These are phyloP conservation scores for Talaromyces marneffei DNA, from an alignment of 2,329 filamentous ascomycete species.

Conservation along the genomic window DNA sequence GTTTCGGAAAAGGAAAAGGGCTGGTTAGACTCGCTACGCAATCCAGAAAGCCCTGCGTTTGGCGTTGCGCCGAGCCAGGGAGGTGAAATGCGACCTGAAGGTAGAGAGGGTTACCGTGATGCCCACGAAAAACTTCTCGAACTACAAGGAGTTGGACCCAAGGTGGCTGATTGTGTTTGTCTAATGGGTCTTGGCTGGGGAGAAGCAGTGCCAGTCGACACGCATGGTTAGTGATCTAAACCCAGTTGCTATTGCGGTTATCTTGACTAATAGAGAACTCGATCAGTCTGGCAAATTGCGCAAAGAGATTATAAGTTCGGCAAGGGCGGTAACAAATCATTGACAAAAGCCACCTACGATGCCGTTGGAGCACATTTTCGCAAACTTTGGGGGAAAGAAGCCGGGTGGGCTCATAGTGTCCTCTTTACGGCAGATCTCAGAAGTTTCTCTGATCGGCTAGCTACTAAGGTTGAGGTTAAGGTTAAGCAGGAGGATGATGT, in stretches of 20 bases:
- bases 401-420: conserved; percentile 96
- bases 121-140: conserved; percentile 75
- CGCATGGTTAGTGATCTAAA: conserved; percentile 54
- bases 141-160: conserved; percentile 86
- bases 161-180: conserved; percentile 94
- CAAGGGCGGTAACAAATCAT: conserved; percentile 71
- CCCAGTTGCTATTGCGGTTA: neutral
- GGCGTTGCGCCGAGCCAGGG: conserved; percentile 41
- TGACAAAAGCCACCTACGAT: conserved; percentile 84
- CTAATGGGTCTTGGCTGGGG: conserved; percentile 95
- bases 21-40: conserved; percentile 75
- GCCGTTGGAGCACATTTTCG: conserved; percentile 88
- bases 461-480: conserved; percentile 32
- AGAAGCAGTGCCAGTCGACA: conserved; percentile 92
- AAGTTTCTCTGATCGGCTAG: conserved; percentile 67
- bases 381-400: conserved; percentile 82
- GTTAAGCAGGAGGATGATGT: conserved; percentile 27
- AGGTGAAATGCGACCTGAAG: conserved; percentile 45
- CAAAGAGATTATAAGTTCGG: conserved; percentile 93
- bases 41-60: conserved; percentile 64
- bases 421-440: conserved; percentile 89
- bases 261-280: conserved; percentile 3
- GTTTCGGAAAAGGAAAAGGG: conserved; percentile 62
- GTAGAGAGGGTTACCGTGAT: conserved; percentile 62
- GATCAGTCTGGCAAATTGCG: conserved; percentile 86